Evolutionary conservation across 768 basidiomycete species (phyloP).

Genomic region (Rhizopogon vulgaris): DNA sequence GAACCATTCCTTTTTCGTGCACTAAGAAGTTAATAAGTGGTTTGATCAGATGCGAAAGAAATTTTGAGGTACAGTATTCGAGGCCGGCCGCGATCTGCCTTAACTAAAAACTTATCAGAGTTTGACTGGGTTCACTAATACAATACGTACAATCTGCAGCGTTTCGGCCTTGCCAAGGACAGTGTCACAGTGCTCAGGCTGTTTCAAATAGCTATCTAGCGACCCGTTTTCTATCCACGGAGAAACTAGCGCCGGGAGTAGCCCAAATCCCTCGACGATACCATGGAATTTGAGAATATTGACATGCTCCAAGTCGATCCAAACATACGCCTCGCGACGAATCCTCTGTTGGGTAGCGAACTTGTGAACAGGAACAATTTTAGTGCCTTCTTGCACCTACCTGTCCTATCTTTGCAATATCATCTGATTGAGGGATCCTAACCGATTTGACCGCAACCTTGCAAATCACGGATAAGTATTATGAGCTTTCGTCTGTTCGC

Average conservation of each 20-base stretch:
- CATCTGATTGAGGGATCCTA: not conserved
- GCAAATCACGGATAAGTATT: not conserved
- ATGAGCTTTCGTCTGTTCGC: not conserved
- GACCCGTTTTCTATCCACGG: slow-evolving; percentile 26
- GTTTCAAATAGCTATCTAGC: slow-evolving; percentile 22
- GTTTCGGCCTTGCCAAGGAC: not conserved
- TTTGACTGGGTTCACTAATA: not conserved
- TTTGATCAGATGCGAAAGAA: not conserved
- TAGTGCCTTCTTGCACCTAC: not conserved
- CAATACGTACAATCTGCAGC: slow-evolving; percentile 11
- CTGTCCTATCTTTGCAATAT: not conserved
- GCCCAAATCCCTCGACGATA: slow-evolving; percentile 13
- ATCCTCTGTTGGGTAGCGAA: not conserved
- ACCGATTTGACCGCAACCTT: slow-evolving; percentile 7
- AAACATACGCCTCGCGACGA: slow-evolving; percentile 3
- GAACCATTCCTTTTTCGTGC: slow-evolving; percentile 1
- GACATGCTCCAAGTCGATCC: slow-evolving; percentile 7
- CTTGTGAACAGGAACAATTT: not conserved
- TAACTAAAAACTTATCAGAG: not conserved
- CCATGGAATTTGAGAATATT: slow-evolving; percentile 15
- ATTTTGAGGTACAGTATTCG: slow-evolving; percentile 1
- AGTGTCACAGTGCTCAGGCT: no score
- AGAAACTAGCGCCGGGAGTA: slow-evolving; percentile 15
- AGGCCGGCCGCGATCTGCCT: not conserved
- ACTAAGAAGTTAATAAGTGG: slow-evolving; percentile 1